These are phyloP conservation scores for Talaromyces trachyspermus DNA, from an alignment of 495 filamentous ascomycete species.

Conservation along the genomic window DNA sequence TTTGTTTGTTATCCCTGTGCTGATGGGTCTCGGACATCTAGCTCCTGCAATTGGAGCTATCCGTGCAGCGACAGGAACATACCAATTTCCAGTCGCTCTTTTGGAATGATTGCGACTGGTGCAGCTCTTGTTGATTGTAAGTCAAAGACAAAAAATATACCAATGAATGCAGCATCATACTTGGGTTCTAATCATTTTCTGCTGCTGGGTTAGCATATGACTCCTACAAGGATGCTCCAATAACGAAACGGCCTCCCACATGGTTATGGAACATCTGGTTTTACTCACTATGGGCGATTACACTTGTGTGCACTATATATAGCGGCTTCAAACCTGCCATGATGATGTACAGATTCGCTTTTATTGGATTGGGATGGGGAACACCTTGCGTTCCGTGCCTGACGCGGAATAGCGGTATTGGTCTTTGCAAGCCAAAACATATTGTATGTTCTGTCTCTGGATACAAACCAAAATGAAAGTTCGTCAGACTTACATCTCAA, in stretches of 20 bases:
- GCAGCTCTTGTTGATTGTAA: neutral
- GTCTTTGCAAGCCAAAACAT: neutral
- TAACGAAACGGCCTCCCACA: neutral
- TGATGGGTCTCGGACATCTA: neutral
- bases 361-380: neutral
- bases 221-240: neutral
- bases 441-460: neutral
- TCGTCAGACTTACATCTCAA: neutral
- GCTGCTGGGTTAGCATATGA: neutral
- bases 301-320: neutral
- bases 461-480: neutral
- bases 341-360: neutral
- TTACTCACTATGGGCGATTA: neutral
- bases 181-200: neutral
- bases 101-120: neutral
- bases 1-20: neutral
- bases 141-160: neutral
- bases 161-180: no score
- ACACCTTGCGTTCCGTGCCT: neutral
- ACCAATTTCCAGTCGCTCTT: neutral
- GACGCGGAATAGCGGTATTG: neutral
- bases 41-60: neutral
- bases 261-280: neutral
- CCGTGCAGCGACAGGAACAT: neutral
- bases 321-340: constrained; percentile 1